Conservation (phyloP, 2,329 filamentous ascomycete species). For the Ophiostoma perfectum region DNA sequence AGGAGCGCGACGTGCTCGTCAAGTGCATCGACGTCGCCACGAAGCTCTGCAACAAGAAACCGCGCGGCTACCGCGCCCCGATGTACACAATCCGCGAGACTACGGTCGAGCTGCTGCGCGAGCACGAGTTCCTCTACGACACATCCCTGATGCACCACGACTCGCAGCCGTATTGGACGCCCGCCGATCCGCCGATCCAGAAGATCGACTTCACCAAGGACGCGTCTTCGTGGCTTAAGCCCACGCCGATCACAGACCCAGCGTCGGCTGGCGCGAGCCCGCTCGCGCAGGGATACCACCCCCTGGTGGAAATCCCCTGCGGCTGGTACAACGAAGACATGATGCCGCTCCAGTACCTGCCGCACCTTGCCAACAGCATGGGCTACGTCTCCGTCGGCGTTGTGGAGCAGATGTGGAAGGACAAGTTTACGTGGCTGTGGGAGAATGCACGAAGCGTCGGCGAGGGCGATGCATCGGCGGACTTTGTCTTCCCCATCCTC, state of each 20-base stretch:
- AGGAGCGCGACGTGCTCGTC: constrained; percentile 68
- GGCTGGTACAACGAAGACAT: constrained; percentile 3
- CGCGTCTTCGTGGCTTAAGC: constrained; percentile 6
- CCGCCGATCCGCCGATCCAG: constrained; percentile 55
- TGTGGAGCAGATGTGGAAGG: constrained; percentile 4
- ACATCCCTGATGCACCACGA: constrained; percentile 62
- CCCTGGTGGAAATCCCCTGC: background rate
- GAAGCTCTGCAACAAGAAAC: constrained; percentile 47
- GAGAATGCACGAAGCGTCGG: constrained; percentile 32
- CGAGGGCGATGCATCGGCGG: constrained; percentile 55
- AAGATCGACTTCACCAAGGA: constrained; percentile 46
- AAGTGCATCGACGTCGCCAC: constrained; percentile 42
- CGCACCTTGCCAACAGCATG: background rate
- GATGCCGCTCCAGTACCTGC: constrained; percentile 5
- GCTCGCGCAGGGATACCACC: constrained; percentile 1
- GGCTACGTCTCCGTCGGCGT: background rate
- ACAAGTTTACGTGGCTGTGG: constrained; percentile 39
- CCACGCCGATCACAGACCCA: background rate
- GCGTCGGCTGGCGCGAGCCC: constrained; percentile 1
- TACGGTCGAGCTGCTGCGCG: constrained; percentile 52
- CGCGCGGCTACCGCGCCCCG: constrained; percentile 54
- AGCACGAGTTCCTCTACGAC: constrained; percentile 61
- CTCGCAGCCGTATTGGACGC: constrained; percentile 57
- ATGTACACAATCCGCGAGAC: constrained; percentile 39
- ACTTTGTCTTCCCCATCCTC: constrained; percentile 71